phyloP scores from a whole-genome alignment of 139 green algal genomes.

The Picochlorum sp. region DNA sequence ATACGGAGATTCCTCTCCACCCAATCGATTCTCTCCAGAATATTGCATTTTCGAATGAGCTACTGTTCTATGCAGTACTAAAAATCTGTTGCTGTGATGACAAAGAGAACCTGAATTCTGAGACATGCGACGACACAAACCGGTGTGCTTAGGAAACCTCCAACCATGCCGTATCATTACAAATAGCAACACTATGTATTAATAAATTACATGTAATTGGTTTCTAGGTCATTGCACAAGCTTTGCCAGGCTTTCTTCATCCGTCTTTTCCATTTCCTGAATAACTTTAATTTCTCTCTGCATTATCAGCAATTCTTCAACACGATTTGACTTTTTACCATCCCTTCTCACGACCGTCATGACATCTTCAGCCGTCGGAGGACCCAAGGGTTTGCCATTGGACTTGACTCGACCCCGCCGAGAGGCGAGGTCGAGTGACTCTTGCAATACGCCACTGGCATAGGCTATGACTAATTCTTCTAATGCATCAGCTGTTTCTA shows the following conservation, averaged over 20 bases:
- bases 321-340: constrained; percentile 52
- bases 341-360: constrained; percentile 31
- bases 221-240: background rate
- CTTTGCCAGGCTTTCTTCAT: constrained; percentile 1
- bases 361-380: constrained; percentile 47
- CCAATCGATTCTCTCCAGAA: background rate
- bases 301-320: constrained; percentile 60
- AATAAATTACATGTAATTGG: background rate
- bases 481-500: constrained; percentile 64
- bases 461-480: constrained; percentile 57
- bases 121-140: no score
- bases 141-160: no score
- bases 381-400: background rate
- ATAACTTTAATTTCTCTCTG: constrained; percentile 57
- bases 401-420: constrained; percentile 21
- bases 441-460: constrained; percentile 33
- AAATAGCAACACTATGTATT: no score
- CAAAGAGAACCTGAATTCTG: no score
- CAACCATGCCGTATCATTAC: no score
- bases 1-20: constrained; percentile 18
- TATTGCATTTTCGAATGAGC: no score
- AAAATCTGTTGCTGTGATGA: no score
- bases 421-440: constrained; percentile 34
- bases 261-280: background rate
- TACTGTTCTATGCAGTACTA: no score